Evolutionary conservation across 306 rosid genomes (phyloP).

Genomic region (Citrullus mucosospermus): DNA sequence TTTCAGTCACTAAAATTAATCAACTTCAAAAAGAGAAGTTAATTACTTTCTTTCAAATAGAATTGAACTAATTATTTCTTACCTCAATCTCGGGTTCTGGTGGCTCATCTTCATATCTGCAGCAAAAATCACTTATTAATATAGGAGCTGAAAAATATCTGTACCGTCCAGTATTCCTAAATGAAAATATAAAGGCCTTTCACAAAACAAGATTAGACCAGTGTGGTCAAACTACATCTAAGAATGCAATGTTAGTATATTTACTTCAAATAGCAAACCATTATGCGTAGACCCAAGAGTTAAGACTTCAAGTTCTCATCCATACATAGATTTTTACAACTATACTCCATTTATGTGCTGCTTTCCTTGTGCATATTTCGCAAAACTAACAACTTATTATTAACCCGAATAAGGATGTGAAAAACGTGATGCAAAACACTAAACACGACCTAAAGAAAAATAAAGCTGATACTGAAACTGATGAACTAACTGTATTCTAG

Average conservation of each 20-base stretch:
- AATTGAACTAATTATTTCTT: background rate
- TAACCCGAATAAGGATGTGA: background rate
- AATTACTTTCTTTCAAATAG: background rate
- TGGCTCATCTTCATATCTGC: constrained; percentile 84
- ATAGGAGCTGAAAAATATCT: background rate
- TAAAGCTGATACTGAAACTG: background rate
- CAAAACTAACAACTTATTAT: background rate
- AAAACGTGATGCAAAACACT: background rate
- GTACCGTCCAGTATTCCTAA: background rate
- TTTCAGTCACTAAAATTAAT: background rate
- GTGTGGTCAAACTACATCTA: background rate
- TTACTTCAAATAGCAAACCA: background rate
- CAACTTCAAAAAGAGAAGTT: background rate
- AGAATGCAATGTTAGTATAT: background rate
- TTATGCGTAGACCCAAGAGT: background rate
- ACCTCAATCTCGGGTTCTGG: constrained; percentile 85
- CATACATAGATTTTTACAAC: background rate
- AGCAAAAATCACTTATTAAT: background rate
- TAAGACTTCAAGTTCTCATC: background rate
- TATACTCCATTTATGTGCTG: background rate
- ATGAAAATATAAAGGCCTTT: background rate
- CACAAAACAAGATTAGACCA: background rate
- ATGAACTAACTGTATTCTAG: background rate
- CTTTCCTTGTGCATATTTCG: background rate
- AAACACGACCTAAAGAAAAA: background rate